Evolutionary conservation across 352 stramenopile genomes (phyloP).

Genomic region (Elongisporangium prolatum): DNA sequence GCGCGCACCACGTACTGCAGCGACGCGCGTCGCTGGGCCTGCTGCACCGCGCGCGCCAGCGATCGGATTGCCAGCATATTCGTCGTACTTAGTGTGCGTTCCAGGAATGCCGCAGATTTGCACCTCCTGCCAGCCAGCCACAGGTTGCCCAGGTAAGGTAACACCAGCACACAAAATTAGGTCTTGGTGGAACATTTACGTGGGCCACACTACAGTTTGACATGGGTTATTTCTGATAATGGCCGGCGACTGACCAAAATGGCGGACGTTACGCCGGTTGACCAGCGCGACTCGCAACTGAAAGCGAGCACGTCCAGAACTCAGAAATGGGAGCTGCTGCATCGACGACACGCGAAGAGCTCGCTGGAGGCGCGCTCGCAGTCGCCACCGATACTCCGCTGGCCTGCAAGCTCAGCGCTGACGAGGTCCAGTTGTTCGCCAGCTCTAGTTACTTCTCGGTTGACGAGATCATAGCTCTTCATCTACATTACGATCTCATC

Average conservation of each 20-base stretch:
- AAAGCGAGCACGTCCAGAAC: background rate
- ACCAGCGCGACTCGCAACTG: background rate
- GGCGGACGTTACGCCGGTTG: slow-evolving; percentile 10
- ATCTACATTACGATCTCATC: slow-evolving; percentile 66
- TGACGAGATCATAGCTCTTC: slow-evolving; percentile 55
- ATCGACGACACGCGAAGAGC: slow-evolving; percentile 52
- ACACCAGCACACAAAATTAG: slow-evolving; percentile 4
- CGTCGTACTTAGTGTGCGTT: slow-evolving; percentile 6
- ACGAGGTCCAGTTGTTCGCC: slow-evolving; percentile 36
- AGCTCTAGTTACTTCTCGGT: slow-evolving; percentile 44
- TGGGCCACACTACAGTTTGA: slow-evolving; percentile 5
- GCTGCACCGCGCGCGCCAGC: slow-evolving; percentile 32
- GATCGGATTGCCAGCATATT: slow-evolving; percentile 57
- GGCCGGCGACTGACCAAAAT: background rate
- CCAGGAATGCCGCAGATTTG: slow-evolving; percentile 16
- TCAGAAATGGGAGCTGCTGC: slow-evolving; percentile 51
- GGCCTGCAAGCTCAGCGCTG: slow-evolving; percentile 47
- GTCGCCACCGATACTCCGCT: slow-evolving; percentile 14
- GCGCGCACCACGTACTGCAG: slow-evolving; percentile 11
- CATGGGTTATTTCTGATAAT: background rate
- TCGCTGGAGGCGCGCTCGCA: slow-evolving; percentile 5
- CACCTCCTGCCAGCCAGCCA: slow-evolving; percentile 15
- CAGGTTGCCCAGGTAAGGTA: slow-evolving; percentile 18
- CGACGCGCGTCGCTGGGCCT: slow-evolving; percentile 14
- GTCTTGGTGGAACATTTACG: background rate